phyloP scores from a whole-genome alignment of 108 stramenopile species.

The Cyclostephanos invisitatus region DNA sequence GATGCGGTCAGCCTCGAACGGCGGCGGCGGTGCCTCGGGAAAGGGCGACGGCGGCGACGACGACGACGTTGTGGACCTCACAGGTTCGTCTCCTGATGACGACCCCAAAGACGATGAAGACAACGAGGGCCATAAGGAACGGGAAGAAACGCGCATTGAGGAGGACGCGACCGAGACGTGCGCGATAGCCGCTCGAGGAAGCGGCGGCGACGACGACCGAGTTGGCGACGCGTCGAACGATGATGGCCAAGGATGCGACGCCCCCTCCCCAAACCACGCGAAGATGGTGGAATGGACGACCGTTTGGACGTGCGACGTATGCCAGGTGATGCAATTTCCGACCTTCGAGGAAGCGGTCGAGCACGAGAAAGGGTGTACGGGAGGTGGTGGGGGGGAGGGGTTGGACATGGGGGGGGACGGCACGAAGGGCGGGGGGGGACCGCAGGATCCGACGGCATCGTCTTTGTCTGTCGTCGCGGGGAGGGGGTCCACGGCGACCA shows the following conservation, averaged over 20 bases:
- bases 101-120: too few species aligned
- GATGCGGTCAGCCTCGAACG: too few species aligned
- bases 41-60: too few species aligned
- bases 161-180: too few species aligned
- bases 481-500: too few species aligned
- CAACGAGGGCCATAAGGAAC: too few species aligned
- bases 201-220: neutral
- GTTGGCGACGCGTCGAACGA: neutral
- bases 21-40: too few species aligned
- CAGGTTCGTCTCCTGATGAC: too few species aligned
- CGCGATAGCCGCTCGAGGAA: too few species aligned
- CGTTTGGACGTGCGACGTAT: slow-evolving; percentile 14
- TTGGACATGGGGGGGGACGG: neutral
- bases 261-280: neutral
- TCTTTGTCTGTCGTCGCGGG: neutral
- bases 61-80: too few species aligned
- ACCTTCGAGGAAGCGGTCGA: slow-evolving; percentile 4
- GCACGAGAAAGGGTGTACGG: slow-evolving; percentile 8
- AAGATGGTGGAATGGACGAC: neutral
- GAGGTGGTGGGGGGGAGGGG: neutral
- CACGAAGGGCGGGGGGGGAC: neutral
- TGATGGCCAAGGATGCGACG: neutral
- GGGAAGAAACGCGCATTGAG: too few species aligned
- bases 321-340: neutral
- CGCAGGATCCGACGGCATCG: neutral